Evolutionary conservation across 129 eudicot species (phyloP).

Genomic region (Logfia minima): DNA sequence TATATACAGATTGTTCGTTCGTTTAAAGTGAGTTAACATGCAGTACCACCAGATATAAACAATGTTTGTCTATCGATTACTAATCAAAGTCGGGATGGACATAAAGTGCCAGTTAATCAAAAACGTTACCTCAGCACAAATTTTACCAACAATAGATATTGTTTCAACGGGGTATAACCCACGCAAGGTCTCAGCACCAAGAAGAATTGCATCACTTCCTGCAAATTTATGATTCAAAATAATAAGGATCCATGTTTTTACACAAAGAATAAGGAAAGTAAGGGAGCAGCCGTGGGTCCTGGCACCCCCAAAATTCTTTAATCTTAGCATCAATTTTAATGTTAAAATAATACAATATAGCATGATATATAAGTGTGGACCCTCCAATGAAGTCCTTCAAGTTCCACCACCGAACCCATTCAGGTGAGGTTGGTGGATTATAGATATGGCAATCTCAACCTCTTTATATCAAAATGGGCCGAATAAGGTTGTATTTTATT

Average conservation of each 20-base stretch:
- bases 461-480: neutral
- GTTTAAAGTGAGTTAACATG: slow-evolving; percentile 7
- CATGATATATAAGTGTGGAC: neutral
- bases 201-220: slow-evolving; percentile 82
- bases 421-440: neutral
- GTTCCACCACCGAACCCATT: neutral
- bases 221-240: slow-evolving; percentile 6
- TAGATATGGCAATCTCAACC: neutral
- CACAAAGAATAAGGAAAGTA: neutral
- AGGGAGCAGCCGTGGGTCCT: neutral
- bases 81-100: neutral
- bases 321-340: neutral
- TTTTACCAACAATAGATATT: slow-evolving; percentile 62
- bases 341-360: neutral
- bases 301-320: neutral
- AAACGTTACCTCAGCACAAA: slow-evolving; percentile 59
- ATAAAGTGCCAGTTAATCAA: neutral
- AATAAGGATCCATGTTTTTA: neutral
- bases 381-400: neutral
- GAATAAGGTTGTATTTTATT: neutral
- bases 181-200: slow-evolving; percentile 75
- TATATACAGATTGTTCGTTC: neutral
- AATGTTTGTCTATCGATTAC: neutral
- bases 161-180: slow-evolving; percentile 74
- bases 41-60: neutral